Evolutionary conservation across 768 basidiomycete species (phyloP).

Genomic region (Clitopilus passeckerianus): DNA sequence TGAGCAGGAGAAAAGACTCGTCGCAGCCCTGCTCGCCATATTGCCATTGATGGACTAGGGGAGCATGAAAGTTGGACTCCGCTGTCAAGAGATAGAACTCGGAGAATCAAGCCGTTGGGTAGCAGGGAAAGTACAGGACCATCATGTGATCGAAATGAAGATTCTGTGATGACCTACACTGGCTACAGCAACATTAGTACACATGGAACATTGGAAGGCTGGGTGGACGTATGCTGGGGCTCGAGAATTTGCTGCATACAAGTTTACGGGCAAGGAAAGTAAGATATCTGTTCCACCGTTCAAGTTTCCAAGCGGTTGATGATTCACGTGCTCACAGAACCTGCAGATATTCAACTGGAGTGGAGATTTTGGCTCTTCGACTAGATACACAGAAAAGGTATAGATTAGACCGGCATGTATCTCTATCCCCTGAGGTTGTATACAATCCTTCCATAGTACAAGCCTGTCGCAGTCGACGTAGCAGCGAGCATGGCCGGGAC

Average conservation of each 20-base stretch:
- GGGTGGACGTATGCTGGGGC: no score
- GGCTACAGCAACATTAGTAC: no score
- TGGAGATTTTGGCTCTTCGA: not conserved
- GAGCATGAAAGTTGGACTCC: slow-evolving; percentile 2
- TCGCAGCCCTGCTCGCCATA: not conserved
- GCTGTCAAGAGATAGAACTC: not conserved
- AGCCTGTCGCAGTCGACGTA: slow-evolving; percentile 53
- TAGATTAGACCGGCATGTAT: not conserved
- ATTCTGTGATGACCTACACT: no score
- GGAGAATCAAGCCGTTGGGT: not conserved
- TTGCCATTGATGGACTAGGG: not conserved
- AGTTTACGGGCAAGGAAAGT: no score
- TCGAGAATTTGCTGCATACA: no score
- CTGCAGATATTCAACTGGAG: not conserved
- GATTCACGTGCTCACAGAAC: no score
- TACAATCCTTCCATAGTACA: slow-evolving; percentile 65
- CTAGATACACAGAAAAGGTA: not conserved
- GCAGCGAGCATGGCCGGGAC: slow-evolving; percentile 60
- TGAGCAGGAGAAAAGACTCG: not conserved
- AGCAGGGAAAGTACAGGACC: not conserved
- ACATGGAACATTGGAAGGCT: no score
- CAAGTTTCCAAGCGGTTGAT: no score
- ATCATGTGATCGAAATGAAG: not conserved
- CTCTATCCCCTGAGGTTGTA: slow-evolving; percentile 31
- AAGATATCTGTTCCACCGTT: no score